phyloP scores from a whole-genome alignment of 306 rosid species.

The Prunus davidiana region DNA sequence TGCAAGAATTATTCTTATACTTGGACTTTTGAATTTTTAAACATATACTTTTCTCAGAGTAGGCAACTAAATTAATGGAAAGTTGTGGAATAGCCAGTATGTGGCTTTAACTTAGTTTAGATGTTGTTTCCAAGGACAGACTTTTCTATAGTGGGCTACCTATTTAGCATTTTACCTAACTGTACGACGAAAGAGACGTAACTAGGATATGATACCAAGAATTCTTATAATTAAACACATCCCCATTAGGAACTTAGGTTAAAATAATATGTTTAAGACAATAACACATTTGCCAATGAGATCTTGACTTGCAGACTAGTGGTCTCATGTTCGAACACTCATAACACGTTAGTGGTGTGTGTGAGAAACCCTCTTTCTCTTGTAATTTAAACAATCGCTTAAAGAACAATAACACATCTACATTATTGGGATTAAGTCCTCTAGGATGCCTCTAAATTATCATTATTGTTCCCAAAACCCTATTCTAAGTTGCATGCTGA shows the following conservation, averaged over 20 bases:
- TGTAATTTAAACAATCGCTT: too few relatives aligned
- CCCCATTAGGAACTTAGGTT: not conserved
- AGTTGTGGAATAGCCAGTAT: not conserved
- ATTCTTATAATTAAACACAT: not conserved
- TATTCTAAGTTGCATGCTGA: not conserved
- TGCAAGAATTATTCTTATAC: not conserved
- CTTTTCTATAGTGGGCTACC: slow-evolving; percentile 17
- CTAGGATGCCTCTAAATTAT: not conserved
- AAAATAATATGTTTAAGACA: not conserved
- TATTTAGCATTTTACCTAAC: not conserved
- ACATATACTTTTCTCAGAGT: not conserved
- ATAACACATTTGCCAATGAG: fast-evolving
- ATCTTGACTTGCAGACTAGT: too few relatives aligned
- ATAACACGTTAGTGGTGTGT: too few relatives aligned
- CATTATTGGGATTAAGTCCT: not conserved
- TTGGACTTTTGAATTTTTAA: not conserved
- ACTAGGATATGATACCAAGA: not conserved
- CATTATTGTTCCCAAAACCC: not conserved
- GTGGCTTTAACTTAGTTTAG: not conserved
- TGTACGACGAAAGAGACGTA: not conserved
- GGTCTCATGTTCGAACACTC: fast-evolving
- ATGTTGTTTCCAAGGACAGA: slow-evolving; percentile 1
- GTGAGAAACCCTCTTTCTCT: fast-evolving
- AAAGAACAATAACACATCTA: not conserved
- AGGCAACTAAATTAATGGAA: not conserved